Evolutionary conservation across 352 stramenopile species (phyloP), one percentile per base, ranked within the genome.

Genomic region (Globisporangium camurandrum): DNA sequence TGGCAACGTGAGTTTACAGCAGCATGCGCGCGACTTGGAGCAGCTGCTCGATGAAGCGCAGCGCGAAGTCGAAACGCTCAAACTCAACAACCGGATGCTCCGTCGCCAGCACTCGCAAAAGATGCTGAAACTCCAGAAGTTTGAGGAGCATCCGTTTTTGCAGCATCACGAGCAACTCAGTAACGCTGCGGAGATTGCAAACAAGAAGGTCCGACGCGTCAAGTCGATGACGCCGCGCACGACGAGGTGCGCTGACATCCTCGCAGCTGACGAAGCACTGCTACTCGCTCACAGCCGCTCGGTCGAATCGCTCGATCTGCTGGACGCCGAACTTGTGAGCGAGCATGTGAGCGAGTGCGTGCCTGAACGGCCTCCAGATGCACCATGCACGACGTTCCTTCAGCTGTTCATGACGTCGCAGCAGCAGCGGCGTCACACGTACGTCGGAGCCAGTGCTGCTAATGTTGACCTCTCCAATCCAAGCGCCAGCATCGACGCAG

Each of bases 11-110:
- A 45, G 38, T 37, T 39, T 47, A 17, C 46, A 57, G 24, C 61
- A 45, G 11, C 46, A 59, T 2, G 54, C 63, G 20, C 44, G 24
- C 1, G 43, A 54, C 9, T 17, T 51, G 19, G 49, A 59, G 23
- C 46, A 62, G 22, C 48, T 82, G 23, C 54, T 82, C 22, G 48
- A 75, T 4, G 70, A 78, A 7, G 67, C 67, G 34, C 61, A 61
- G 26, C 58, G 47, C 2, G 46, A 67, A 47, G 46, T 69, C 26
- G 49, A 49, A 51, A 56, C 54, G 4, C 44, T 77, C 26, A 68
- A 69, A 30, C n/a, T 64, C 28, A 58, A 80, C 37, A 77, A 77
- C 49, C 56, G 58, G 2, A 26, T 64, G 14, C 54, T 77, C 6
- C 66, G 64, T 19, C 61, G 61, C 30, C 17, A 38, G n/a, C 6